Evolutionary conservation across 805 yeast genomes (phyloP).

Genomic region (Hanseniaspora mollemarum): DNA sequence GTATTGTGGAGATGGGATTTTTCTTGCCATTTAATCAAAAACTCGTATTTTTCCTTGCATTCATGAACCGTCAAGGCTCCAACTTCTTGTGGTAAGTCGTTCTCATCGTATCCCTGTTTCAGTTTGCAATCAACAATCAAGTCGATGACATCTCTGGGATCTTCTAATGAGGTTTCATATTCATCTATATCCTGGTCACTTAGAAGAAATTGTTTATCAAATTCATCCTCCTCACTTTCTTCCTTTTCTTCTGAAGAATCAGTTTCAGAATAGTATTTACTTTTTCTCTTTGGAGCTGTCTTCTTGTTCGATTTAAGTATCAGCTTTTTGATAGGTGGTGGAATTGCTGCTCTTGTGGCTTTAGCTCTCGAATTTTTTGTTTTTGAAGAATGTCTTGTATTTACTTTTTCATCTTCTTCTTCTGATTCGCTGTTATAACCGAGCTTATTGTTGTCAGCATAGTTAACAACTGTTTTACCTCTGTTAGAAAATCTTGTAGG

Average conservation of each 20-base stretch:
- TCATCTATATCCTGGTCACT: constrained; percentile 20
- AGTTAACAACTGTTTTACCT: constrained; percentile 49
- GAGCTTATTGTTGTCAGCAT: constrained; percentile 27
- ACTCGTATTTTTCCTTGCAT: constrained; percentile 50
- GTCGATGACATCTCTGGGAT: constrained; percentile 8
- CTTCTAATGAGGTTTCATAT: constrained; percentile 21
- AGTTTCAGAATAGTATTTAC: constrained; percentile 23
- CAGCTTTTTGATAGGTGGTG: constrained; percentile 7
- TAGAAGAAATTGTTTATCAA: constrained; percentile 19
- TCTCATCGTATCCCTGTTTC: constrained; percentile 27
- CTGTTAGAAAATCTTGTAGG: constrained; percentile 74
- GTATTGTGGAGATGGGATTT: constrained; percentile 88
- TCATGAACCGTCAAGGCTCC: constrained; percentile 30
- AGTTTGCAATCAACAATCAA: constrained; percentile 6
- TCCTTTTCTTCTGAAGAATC: constrained; percentile 21
- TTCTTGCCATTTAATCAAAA: constrained; percentile 74
- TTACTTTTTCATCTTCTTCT: constrained; percentile 26
- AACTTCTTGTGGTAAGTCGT: constrained; percentile 26
- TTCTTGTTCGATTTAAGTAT: neutral
- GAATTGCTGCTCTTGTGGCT: constrained; percentile 15
- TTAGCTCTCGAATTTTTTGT: constrained; percentile 20
- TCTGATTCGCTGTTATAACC: constrained; percentile 32
- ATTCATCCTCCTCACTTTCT: constrained; percentile 24
- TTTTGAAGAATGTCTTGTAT: constrained; percentile 22
- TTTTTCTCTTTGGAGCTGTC: neutral